Evolutionary conservation across 306 rosid species (phyloP), one percentile per base, ranked within the genome.

Genomic region (Cercis canadensis): DNA sequence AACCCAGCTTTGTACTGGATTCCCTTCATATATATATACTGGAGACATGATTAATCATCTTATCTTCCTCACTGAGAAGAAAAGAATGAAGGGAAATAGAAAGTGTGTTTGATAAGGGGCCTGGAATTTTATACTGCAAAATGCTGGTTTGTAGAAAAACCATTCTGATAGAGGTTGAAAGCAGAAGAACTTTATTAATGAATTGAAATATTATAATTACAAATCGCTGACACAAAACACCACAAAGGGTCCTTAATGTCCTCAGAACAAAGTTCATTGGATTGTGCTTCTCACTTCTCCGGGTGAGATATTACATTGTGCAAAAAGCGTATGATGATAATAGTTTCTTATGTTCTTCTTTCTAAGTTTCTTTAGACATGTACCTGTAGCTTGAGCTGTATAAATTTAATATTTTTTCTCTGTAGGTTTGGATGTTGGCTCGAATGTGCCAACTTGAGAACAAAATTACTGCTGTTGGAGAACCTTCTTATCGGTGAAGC

Each of bases 371-470:
- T 24, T 24, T 57, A 54, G 32, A 61, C 70, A 57, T 40, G 6
- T 57, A 46, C 51, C 34, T 49, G 29, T 46, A 52, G 69, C 59
- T 7, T 44, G 76, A 61, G 60, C 61, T 66, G 8, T 60, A 60
- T 37, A 55, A 70, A 54, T 66, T 57, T 29, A 51, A 55, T 65
- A 57, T 55, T 4, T 60, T 72, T 49, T 47, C 55, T 77, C 9
- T 75, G 62, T 71, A 94, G 99, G 91, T 94, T 55, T 94, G 96
- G 99, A 89, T 94, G 92, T 78, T 94, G 78, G 97, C 97, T 84
- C 86, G 99, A 67, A 90, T 94, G 97, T 87, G 90, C 87, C 99
- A 94, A 83, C 89, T 94, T 50, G 92, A 94, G 86, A 90, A 91
- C 88, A 91, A 94, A 84, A 94, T 94, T 66, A 76, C 86, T 56